Evolutionary conservation across 345 rosid species (phyloP).

Genomic region (Brassica carinata): DNA sequence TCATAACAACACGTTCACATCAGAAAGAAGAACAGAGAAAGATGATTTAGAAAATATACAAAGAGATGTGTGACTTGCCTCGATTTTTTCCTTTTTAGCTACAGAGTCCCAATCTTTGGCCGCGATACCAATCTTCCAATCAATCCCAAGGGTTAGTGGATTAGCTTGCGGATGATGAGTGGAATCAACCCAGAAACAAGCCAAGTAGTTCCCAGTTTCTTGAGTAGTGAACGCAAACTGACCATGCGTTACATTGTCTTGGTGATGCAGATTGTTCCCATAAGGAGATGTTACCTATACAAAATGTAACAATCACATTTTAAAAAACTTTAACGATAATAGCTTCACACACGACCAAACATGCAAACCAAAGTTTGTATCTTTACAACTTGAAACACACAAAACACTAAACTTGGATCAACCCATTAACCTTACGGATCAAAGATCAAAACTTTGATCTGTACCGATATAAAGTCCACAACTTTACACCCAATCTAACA

Average conservation of each 20-base stretch:
- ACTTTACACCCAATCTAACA: neutral
- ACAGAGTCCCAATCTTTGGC: constrained; percentile 98
- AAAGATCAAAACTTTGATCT: neutral
- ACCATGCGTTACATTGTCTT: constrained; percentile 75
- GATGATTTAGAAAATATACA: neutral
- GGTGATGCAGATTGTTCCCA: constrained; percentile 71
- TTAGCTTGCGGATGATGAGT: constrained; percentile 40
- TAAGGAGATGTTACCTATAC: constrained; percentile 81
- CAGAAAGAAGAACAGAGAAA: neutral
- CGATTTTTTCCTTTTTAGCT: constrained; percentile 87
- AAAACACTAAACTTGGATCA: neutral
- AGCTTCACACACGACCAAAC: too few relatives aligned
- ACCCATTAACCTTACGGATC: neutral
- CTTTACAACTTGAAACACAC: neutral
- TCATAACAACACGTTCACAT: constrained; percentile 6
- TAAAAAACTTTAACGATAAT: neutral
- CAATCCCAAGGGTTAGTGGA: constrained; percentile 61
- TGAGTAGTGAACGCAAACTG: constrained; percentile 89
- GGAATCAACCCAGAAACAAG: constrained; percentile 74
- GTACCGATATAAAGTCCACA: neutral
- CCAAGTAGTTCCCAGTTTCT: constrained; percentile 78
- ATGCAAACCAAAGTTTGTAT: neutral
- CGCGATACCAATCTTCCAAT: constrained; percentile 88
- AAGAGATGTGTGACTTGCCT: constrained; percentile 49
- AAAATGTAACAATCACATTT: neutral